Conservation (phyloP, 164 flowering plant species). For the Vitis amurensis region DNA sequence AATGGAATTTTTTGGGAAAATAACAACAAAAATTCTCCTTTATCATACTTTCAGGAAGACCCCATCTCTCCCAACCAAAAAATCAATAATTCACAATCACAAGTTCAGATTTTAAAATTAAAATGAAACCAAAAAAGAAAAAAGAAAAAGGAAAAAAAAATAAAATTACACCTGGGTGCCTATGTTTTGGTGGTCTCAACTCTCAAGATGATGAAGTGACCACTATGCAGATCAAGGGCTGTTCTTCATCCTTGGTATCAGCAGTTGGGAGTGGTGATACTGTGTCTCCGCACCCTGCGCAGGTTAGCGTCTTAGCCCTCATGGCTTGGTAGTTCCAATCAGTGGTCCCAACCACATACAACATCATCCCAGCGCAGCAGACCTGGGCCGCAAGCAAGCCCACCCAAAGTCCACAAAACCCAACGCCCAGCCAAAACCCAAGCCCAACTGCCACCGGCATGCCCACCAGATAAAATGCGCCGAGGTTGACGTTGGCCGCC, state of each 20-base stretch:
- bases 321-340: conserved; percentile 72
- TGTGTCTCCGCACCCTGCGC: conserved; percentile 19
- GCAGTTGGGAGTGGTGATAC: background rate
- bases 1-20: background rate
- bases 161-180: background rate
- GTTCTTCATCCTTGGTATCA: conserved; percentile 6
- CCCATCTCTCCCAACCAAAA: no score
- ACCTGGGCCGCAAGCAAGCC: conserved; percentile 82
- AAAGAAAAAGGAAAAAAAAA: conserved; percentile 2
- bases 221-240: conserved; percentile 50
- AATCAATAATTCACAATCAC: background rate
- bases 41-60: no score
- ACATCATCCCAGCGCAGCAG: conserved; percentile 84
- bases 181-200: background rate
- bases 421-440: conserved; percentile 58
- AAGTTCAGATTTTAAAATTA: background rate
- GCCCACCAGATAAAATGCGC: conserved; percentile 87
- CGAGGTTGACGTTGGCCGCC: conserved; percentile 85
- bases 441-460: conserved; percentile 90
- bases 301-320: conserved; percentile 62
- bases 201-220: conserved; percentile 28
- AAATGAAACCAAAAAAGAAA: background rate
- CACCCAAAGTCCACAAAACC: conserved; percentile 82
- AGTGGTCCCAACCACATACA: conserved; percentile 79
- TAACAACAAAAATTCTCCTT: background rate